Percentiles rank a stretch among this genome's conserved stretches.
Conservation (phyloP, 225 moss, liverwort and hornwort species). For the Neckera pumila region DNA sequence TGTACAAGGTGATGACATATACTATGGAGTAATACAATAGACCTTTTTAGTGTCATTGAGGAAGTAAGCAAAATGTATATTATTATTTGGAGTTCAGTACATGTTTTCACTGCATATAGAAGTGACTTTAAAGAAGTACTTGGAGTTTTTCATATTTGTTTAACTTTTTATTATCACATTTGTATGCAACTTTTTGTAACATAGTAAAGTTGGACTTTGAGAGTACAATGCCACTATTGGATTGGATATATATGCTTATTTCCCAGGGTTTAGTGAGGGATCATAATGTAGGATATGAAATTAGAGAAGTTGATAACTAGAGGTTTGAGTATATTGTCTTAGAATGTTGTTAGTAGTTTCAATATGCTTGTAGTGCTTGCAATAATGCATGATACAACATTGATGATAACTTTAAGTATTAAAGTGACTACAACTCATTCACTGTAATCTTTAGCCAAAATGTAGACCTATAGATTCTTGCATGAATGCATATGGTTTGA, state of each 20-base stretch:
- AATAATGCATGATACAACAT: not conserved
- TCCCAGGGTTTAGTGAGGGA: not conserved
- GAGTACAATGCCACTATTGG: not conserved
- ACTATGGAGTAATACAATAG: no score
- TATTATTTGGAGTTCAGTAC: not conserved
- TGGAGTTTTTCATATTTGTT: not conserved
- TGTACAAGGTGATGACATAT: not conserved
- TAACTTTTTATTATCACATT: not conserved
- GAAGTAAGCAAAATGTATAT: not conserved
- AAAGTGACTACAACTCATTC: not conserved
- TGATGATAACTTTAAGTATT: not conserved
- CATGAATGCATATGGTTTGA: not conserved
- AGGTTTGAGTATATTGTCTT: not conserved
- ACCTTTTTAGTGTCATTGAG: not conserved
- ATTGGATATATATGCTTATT: not conserved
- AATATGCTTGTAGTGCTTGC: not conserved
- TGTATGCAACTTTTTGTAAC: not conserved
- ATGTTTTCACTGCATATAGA: no score
- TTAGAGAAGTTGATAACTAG: not conserved
- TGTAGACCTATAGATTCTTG: not conserved
- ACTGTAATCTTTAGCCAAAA: not conserved
- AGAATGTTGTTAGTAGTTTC: not conserved
- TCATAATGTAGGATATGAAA: not conserved
- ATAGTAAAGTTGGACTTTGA: not conserved
- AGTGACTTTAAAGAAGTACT: not conserved